Conservation (phyloP, 1,284 basidiomycete species). For the Ustilago xerochloae region DNA sequence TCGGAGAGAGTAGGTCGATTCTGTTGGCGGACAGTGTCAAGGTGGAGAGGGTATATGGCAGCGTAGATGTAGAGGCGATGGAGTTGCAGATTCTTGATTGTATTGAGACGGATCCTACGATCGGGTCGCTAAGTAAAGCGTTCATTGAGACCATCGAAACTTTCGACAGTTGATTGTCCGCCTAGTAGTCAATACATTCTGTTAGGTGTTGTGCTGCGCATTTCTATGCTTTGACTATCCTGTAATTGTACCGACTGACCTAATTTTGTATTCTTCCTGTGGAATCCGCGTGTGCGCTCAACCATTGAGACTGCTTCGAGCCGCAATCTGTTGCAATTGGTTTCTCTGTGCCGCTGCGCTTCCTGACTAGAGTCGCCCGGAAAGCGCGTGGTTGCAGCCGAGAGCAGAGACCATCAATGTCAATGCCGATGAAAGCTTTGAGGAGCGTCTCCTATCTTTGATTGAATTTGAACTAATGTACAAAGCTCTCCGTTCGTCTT, state of each 20-base stretch:
- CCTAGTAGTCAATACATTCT: background rate
- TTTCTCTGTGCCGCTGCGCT: too few relatives aligned
- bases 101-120: constrained; percentile 49
- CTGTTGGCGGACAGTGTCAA: constrained; percentile 38
- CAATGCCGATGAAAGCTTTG: too few relatives aligned
- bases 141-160: constrained; percentile 53
- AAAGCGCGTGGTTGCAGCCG: too few relatives aligned
- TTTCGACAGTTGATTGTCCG: constrained; percentile 30
- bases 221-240: background rate
- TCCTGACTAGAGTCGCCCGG: too few relatives aligned
- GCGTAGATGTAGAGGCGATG: constrained; percentile 48
- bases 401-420: too few relatives aligned
- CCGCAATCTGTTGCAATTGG: too few relatives aligned
- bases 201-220: background rate
- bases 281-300: background rate
- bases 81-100: constrained; percentile 50
- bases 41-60: constrained; percentile 54
- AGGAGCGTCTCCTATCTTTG: too few relatives aligned
- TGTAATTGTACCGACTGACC: constrained; percentile 14
- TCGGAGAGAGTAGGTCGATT: constrained; percentile 34
- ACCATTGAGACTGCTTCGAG: background rate
- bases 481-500: constrained; percentile 6
- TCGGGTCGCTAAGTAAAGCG: constrained; percentile 46
- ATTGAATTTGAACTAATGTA: constrained; percentile 15
- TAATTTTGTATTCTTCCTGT: background rate